These are phyloP conservation scores for Fusarium penzigii DNA, from an alignment of 2,329 filamentous ascomycete species.

Conservation along the genomic window DNA sequence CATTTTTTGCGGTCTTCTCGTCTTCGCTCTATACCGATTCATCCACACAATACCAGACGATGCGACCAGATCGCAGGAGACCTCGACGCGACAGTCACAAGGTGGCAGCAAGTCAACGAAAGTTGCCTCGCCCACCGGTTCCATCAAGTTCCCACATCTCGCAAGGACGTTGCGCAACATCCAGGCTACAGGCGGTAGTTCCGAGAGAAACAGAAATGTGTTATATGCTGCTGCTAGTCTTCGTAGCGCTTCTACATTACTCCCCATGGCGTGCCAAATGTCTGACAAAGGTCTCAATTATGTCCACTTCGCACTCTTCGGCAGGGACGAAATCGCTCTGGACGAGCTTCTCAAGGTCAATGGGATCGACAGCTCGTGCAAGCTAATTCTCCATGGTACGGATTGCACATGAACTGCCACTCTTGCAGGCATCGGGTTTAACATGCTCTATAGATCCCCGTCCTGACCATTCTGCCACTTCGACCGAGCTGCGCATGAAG, in stretches of 20 bases:
- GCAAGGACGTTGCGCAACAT: constrained; percentile 63
- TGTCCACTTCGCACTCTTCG: constrained; percentile 82
- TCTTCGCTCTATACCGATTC: constrained; percentile 43
- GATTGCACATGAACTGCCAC: background rate
- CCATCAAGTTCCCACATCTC: constrained; percentile 68
- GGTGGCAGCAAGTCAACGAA: constrained; percentile 12
- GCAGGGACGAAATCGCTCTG: constrained; percentile 69
- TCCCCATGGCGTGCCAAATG: constrained; percentile 90
- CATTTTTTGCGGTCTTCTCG: constrained; percentile 53
- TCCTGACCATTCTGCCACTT: constrained; percentile 69
- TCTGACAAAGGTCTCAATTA: constrained; percentile 64
- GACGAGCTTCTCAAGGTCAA: constrained; percentile 74
- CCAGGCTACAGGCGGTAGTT: constrained; percentile 52
- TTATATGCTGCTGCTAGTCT: constrained; percentile 78
- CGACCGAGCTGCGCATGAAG: constrained; percentile 69
- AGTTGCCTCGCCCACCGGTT: constrained; percentile 63
- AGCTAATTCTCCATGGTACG: constrained; percentile 60
- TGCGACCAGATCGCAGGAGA: constrained; percentile 1
- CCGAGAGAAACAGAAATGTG: constrained; percentile 64
- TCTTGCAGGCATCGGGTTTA: constrained; percentile 4
- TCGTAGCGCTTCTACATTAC: constrained; percentile 68
- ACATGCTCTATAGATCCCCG: constrained; percentile 63
- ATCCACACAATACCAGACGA: constrained; percentile 46
- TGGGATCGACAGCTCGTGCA: constrained; percentile 71
- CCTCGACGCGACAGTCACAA: constrained; percentile 6